Percentiles rank a stretch among this genome's conserved stretches.
phyloP scores from a whole-genome alignment of 1,284 basidiomycete genomes.

The Microbotryum silenes-acaulis region DNA sequence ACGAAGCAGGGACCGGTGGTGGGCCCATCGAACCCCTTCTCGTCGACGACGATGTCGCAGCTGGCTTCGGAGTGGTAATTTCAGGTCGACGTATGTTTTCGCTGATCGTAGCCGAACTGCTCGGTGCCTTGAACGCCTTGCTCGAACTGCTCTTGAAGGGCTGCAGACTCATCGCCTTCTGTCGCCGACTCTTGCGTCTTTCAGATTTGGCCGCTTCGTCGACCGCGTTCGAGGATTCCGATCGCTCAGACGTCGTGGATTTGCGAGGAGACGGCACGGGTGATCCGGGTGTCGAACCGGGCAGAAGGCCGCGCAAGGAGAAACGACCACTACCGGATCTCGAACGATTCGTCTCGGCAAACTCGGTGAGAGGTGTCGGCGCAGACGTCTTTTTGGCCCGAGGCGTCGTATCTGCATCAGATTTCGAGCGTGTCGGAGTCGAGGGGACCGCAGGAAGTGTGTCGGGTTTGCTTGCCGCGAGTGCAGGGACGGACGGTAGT shows the following conservation, averaged over 20 bases:
- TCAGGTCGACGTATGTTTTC: no score
- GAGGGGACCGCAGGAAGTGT: conserved; percentile 9
- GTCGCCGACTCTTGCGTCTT: conserved; percentile 19
- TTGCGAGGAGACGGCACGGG: not conserved
- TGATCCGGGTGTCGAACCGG: conserved; percentile 32
- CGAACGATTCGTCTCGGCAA: conserved; percentile 47
- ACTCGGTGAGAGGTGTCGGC: conserved; percentile 34
- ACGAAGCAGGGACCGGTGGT: not conserved
- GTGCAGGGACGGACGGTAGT: not conserved
- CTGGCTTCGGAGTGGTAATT: conserved; percentile 6
- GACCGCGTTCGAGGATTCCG: conserved; percentile 8
- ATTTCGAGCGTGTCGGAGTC: not conserved
- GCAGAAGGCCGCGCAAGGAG: conserved; percentile 59
- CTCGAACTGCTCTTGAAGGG: conserved; percentile 22
- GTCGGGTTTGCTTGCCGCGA: conserved; percentile 33
- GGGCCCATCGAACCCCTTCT: not conserved
- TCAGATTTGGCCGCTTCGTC: conserved; percentile 26
- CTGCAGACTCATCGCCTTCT: conserved; percentile 31
- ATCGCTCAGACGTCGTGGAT: not conserved
- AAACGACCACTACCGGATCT: conserved; percentile 46
- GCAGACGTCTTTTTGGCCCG: conserved; percentile 22
- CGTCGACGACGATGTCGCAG: not conserved
- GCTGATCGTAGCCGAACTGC: no score
- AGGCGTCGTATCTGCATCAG: conserved; percentile 18
- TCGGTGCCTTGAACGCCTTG: conserved; percentile 1